These are phyloP conservation scores for Suhomyces pyralidae DNA, from an alignment of 805 yeast species.

Conservation along the genomic window DNA sequence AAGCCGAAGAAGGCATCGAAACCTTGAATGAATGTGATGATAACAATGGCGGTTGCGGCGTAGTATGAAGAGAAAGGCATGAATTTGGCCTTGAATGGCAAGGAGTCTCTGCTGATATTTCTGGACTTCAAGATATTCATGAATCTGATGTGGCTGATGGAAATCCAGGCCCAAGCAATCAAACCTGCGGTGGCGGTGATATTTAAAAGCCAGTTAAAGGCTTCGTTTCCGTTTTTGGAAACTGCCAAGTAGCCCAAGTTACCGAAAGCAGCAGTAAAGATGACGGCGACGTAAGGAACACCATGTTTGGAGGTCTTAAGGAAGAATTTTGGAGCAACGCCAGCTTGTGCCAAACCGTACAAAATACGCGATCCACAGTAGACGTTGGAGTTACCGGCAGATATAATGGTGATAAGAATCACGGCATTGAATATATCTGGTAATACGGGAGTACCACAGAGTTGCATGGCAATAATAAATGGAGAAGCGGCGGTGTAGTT, in stretches of 20 bases:
- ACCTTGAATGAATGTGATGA: slow-evolving; percentile 72
- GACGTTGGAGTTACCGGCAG: slow-evolving; percentile 78
- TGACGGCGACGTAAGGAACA: slow-evolving; percentile 59
- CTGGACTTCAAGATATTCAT: slow-evolving; percentile 61
- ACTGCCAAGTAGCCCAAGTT: slow-evolving; percentile 59
- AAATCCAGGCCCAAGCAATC: slow-evolving; percentile 68
- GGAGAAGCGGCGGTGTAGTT: slow-evolving; percentile 57
- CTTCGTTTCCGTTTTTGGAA: slow-evolving; percentile 51
- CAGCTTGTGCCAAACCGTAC: slow-evolving; percentile 60
- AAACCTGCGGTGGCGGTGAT: slow-evolving; percentile 77
- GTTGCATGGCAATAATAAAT: slow-evolving; percentile 66
- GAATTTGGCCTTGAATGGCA: slow-evolving; percentile 71
- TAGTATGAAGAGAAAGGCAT: slow-evolving; percentile 71
- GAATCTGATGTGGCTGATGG: slow-evolving; percentile 64
- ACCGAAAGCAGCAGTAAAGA: slow-evolving; percentile 59
- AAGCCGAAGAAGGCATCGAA: slow-evolving; percentile 58
- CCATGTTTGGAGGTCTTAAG: slow-evolving; percentile 50
- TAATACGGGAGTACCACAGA: slow-evolving; percentile 62
- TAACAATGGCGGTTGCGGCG: slow-evolving; percentile 49
- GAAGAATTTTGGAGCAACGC: slow-evolving; percentile 56
- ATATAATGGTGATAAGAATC: slow-evolving; percentile 59
- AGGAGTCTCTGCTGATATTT: slow-evolving; percentile 61
- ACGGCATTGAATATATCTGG: slow-evolving; percentile 74
- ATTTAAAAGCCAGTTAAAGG: slow-evolving; percentile 70
- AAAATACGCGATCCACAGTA: slow-evolving; percentile 70